Evolutionary conservation across 2,329 filamentous ascomycete genomes (phyloP).

Genomic region (Apiospora kogelbergensis): DNA sequence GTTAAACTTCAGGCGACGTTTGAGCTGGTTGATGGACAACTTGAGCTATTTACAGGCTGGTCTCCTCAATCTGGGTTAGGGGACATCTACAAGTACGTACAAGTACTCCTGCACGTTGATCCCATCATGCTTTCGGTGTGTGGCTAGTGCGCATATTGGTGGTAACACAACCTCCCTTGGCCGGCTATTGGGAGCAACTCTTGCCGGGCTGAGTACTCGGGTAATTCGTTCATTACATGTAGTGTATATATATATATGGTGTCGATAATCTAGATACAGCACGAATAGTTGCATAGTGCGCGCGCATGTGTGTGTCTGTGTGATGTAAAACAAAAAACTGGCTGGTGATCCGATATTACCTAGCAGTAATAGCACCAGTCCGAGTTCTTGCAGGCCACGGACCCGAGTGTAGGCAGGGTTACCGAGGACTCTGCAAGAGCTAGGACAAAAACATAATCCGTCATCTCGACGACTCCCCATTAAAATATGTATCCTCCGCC

Average conservation of each 20-base stretch:
- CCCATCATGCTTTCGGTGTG: too few relatives aligned
- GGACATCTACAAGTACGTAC: too few relatives aligned
- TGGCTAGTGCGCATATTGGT: background rate
- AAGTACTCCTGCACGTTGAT: too few relatives aligned
- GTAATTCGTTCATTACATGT: background rate
- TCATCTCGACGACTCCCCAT: background rate
- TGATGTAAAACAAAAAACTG: background rate
- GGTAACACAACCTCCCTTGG: too few relatives aligned
- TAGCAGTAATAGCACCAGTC: conserved; percentile 9
- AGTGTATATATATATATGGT: background rate
- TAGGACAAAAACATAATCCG: background rate
- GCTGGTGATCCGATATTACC: conserved; percentile 8
- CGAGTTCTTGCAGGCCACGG: background rate
- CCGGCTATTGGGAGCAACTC: too few relatives aligned
- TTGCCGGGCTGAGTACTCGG: too few relatives aligned
- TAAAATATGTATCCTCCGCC: background rate
- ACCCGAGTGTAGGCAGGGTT: background rate
- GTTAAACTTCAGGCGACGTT: background rate
- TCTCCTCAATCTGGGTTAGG: background rate
- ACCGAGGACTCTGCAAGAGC: background rate
- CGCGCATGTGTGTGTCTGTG: background rate
- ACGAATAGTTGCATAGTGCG: background rate
- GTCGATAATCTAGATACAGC: background rate
- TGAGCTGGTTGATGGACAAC: background rate
- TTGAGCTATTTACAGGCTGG: background rate